These are phyloP conservation scores for Galium porrigens DNA, from an alignment of 305 asterid genomes.

Conservation along the genomic window DNA sequence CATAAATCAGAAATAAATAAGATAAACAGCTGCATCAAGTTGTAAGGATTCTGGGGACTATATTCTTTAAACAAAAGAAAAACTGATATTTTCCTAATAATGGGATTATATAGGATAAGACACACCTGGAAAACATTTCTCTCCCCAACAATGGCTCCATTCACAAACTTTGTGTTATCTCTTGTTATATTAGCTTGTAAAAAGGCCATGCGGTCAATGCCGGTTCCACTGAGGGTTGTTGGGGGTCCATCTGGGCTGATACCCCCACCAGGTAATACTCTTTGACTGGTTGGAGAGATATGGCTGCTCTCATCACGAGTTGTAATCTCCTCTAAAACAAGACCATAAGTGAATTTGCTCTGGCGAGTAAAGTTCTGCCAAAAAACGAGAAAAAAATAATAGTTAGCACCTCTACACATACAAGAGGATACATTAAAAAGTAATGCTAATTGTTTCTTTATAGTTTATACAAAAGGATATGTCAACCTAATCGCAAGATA, in stretches of 20 bases:
- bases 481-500: not conserved
- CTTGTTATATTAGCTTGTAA: conserved; percentile 85
- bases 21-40: not conserved
- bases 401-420: conserved; percentile 1
- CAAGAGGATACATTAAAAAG: not conserved
- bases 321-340: conserved; percentile 92
- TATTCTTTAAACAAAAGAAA: not conserved
- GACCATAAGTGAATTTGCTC: conserved; percentile 91
- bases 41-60: not conserved
- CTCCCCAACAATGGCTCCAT: conserved; percentile 92
- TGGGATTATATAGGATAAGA: not conserved
- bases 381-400: conserved; percentile 14
- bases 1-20: not conserved
- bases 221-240: conserved; percentile 97
- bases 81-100: not conserved
- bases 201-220: conserved; percentile 86
- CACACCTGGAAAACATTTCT: conserved; percentile 90
- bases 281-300: conserved; percentile 77
- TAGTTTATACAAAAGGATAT: not conserved
- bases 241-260: conserved; percentile 98
- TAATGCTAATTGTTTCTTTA: not conserved
- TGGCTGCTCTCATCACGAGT: conserved; percentile 96
- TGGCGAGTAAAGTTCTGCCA: conserved; percentile 84
- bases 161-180: conserved; percentile 78
- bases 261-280: conserved; percentile 91